Evolutionary conservation across 805 yeast species (phyloP).

Genomic region (Maudiozyma pseudohumilis): DNA sequence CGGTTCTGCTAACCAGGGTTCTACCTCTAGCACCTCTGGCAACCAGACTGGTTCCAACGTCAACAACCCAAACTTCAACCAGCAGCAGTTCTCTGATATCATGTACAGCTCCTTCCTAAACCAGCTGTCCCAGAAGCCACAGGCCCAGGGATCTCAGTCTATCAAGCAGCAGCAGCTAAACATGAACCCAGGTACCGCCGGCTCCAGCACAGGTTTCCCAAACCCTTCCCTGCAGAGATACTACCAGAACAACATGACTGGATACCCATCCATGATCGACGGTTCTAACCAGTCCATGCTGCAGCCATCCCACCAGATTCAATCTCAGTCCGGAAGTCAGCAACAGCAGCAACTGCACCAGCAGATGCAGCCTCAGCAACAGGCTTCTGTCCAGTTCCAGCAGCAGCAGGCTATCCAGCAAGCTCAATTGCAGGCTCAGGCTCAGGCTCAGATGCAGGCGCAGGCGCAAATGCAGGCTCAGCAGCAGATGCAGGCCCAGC

Average conservation of each 20-base stretch:
- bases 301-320: constrained; percentile 8
- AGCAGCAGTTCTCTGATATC: constrained; percentile 26
- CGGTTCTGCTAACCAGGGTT: neutral
- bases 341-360: constrained; percentile 6
- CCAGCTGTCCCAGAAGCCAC: constrained; percentile 27
- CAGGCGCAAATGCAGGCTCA: constrained; percentile 4
- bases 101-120: constrained; percentile 28
- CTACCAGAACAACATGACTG: constrained; percentile 17
- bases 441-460: constrained; percentile 4
- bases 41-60: neutral
- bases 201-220: constrained; percentile 11
- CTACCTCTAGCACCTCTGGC: neutral
- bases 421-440: constrained; percentile 8
- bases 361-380: constrained; percentile 5
- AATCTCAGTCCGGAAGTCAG: constrained; percentile 6
- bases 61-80: constrained; percentile 13
- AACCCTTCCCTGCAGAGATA: constrained; percentile 22
- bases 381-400: constrained; percentile 3
- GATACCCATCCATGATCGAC: constrained; percentile 18
- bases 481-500: constrained; percentile 3
- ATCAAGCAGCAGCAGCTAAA: constrained; percentile 1
- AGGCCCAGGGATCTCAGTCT: constrained; percentile 5
- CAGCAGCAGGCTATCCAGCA: constrained; percentile 15
- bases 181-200: constrained; percentile 15
- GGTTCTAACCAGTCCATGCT: constrained; percentile 15